These are phyloP conservation scores for Leccinum incarnatum DNA, from an alignment of 768 basidiomycete genomes.

Conservation along the genomic window DNA sequence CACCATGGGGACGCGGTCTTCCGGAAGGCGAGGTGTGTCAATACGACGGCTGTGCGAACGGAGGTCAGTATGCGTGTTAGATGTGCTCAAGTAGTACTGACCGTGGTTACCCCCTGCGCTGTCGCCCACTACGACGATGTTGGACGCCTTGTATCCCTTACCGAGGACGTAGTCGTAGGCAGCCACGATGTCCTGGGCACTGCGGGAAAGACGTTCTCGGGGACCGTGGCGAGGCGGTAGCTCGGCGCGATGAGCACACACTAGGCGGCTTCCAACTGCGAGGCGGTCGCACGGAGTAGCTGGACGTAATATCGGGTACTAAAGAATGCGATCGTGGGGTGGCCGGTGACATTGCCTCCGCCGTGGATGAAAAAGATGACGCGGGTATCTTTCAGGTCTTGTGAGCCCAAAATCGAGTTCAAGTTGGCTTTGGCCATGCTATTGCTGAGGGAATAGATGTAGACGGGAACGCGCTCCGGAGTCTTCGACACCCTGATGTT, in stretches of 20 bases:
- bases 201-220: conserved; percentile 21
- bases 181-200: conserved; percentile 24
- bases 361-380: no score
- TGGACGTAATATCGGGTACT: neutral
- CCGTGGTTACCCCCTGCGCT: conserved; percentile 28
- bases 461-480: no score
- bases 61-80: no score
- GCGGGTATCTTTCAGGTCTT: no score
- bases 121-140: conserved; percentile 21
- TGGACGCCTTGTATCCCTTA: conserved; percentile 19
- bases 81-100: neutral
- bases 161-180: conserved; percentile 28
- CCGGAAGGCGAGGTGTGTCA: conserved; percentile 39
- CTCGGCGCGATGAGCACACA: conserved; percentile 20
- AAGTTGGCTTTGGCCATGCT: no score
- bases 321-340: conserved; percentile 11
- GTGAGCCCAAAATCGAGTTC: no score
- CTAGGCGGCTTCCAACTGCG: neutral
- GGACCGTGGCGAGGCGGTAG: conserved; percentile 25
- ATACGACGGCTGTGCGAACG: conserved; percentile 14
- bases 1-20: conserved; percentile 46
- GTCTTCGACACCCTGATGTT: neutral
- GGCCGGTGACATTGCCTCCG: conserved; percentile 18
- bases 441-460: no score
- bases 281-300: conserved; percentile 11